Base-by-base conservation (phyloP, 1,139 yeast genomes). In the Sugiyamaella neomexicana region DNA sequence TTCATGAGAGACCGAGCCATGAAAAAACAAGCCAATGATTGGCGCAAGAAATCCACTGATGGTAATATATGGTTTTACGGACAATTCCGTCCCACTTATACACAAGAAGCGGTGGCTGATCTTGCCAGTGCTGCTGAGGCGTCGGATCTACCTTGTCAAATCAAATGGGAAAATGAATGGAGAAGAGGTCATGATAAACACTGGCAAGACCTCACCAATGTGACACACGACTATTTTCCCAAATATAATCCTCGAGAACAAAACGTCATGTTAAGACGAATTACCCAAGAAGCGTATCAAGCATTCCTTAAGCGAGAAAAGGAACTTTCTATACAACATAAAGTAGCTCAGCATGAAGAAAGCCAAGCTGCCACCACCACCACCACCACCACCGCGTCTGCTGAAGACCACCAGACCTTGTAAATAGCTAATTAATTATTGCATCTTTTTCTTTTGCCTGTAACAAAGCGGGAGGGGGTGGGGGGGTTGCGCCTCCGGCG, bases 101-200 rank as follows among this genome's bases (percentile, higher is more conserved):
- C 95, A 9, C 96, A 89, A 70, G 98, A 91, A 70, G 89, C 97
- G 0, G 90, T 89, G 23, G 90, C 97, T 1, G 98, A 91, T 71
- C 74, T 91, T 62, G 77, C 85, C 36, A 83, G 84, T 64, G 85
- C 89, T 52, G 73, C 84, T 56, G 88, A 83, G 60, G 83, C 86
- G 65, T 77, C 85, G 64, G 50, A 65, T 69, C 62, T 61, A n/a
- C 53, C 62, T 55, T 78, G 86, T 34, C 77, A 73, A 55, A 75
- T 89, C 46, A 51, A 76, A 62, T 90, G 97, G 97, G 97, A 89
- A 64, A 82, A 82, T 63, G 75, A 81, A 55, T 89, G 96, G 96
- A 80, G 96, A 71, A 82, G 82, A 73, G 97, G 97, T 46, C 89
- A 82, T 48, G 83, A 79, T 55, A 71, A 75, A 60, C 75, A 81